A percentile compares a stretch with the other conserved stretches of the same genome.
These are phyloP conservation scores for Centaurea solstitialis DNA, from an alignment of 129 eudicot genomes.

Conservation along the genomic window DNA sequence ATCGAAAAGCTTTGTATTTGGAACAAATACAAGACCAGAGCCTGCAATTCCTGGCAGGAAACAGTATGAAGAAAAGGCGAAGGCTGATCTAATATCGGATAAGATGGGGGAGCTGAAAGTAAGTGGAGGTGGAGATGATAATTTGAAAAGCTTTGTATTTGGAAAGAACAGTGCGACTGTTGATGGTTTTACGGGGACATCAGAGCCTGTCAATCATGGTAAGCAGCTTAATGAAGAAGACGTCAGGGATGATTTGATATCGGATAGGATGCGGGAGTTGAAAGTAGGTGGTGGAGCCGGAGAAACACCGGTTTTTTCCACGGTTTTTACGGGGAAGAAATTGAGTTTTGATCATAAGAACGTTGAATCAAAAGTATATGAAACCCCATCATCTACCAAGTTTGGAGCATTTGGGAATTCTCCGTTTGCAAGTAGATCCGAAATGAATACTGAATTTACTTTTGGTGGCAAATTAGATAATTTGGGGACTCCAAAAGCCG, in stretches of 20 bases:
- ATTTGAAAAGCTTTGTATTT: slow-evolving; percentile 9
- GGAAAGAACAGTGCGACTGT: slow-evolving; percentile 2
- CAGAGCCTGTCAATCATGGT: slow-evolving; percentile 15
- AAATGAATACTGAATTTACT: slow-evolving; percentile 37
- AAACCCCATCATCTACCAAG: slow-evolving; percentile 31
- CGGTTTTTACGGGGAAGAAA: neutral
- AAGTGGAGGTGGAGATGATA: slow-evolving; percentile 12
- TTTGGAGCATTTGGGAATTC: slow-evolving; percentile 33
- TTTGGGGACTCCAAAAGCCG: slow-evolving; percentile 32
- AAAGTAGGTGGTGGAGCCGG: slow-evolving; percentile 29
- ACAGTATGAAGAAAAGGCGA: neutral
- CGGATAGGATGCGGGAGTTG: slow-evolving; percentile 37
- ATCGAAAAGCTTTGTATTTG: slow-evolving; percentile 33
- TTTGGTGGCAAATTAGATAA: slow-evolving; percentile 45
- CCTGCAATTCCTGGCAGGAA: slow-evolving; percentile 1
- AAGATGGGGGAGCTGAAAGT: slow-evolving; percentile 37
- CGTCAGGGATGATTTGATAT: slow-evolving; percentile 24
- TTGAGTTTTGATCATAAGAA: slow-evolving; percentile 14
- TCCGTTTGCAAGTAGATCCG: slow-evolving; percentile 24
- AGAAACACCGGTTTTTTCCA: slow-evolving; percentile 1
- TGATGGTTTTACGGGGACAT: neutral
- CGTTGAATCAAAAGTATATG: slow-evolving; percentile 21
- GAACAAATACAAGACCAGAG: slow-evolving; percentile 33
- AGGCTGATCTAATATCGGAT: slow-evolving; percentile 27
- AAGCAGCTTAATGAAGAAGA: slow-evolving; percentile 13